Conservation (phyloP, 306 rosid genomes). For the Vicia sativa region DNA sequence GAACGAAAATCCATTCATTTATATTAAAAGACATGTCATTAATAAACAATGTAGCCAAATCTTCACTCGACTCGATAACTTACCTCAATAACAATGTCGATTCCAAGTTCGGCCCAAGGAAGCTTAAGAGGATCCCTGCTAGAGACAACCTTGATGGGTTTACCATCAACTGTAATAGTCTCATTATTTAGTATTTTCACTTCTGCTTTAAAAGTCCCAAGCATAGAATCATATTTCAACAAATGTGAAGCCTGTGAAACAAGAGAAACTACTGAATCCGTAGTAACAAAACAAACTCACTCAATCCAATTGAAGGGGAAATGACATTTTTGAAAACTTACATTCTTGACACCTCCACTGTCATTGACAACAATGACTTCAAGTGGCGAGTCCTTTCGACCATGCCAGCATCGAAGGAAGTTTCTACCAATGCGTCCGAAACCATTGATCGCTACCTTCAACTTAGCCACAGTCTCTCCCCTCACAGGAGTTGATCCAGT, state of each 20-base stretch:
- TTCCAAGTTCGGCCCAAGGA: slow-evolving; percentile 97
- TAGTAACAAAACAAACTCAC: slow-evolving; percentile 27
- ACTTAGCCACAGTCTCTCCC: slow-evolving; percentile 87
- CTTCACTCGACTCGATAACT: too few species aligned
- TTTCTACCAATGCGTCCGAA: slow-evolving; percentile 97
- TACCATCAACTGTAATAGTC: slow-evolving; percentile 90
- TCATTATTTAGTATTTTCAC: slow-evolving; percentile 69
- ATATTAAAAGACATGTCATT: neutral
- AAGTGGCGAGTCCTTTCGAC: slow-evolving; percentile 86
- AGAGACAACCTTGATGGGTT: slow-evolving; percentile 86
- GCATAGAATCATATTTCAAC: slow-evolving; percentile 92
- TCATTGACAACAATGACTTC: slow-evolving; percentile 93
- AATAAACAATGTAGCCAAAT: too few species aligned
- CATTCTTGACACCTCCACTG: slow-evolving; percentile 99
- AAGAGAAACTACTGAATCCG: slow-evolving; percentile 6
- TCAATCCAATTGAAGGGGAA: slow-evolving; percentile 8
- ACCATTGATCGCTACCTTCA: slow-evolving; percentile 98
- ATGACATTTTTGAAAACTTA: slow-evolving; percentile 42
- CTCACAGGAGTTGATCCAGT: slow-evolving; percentile 61
- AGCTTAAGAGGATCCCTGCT: slow-evolving; percentile 94
- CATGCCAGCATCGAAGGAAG: slow-evolving; percentile 99
- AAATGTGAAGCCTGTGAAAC: slow-evolving; percentile 67
- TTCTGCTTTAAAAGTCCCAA: slow-evolving; percentile 92
- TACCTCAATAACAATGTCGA: slow-evolving; percentile 98
- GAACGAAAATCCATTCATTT: slow-evolving; percentile 34